Conservation (phyloP, 2,329 filamentous ascomycete genomes). For the Cylindrodendrum hubeiense region DNA sequence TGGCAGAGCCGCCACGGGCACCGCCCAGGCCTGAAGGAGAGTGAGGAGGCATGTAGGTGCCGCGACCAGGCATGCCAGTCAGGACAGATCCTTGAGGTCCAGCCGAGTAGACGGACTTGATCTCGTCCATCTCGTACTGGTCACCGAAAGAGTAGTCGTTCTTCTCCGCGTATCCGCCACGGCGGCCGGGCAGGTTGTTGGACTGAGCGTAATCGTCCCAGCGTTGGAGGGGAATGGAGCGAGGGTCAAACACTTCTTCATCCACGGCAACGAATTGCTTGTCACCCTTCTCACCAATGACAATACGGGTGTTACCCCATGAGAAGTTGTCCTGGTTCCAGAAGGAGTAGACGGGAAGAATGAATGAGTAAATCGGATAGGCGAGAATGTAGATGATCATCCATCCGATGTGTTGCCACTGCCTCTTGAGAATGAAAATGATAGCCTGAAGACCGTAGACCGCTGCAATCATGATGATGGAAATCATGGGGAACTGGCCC, state of each 20-base stretch:
- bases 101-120: constrained; percentile 95
- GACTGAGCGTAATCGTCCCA: constrained; percentile 95
- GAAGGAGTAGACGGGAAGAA: constrained; percentile 96
- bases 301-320: constrained; percentile 98
- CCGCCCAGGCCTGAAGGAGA: constrained; percentile 76
- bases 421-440: constrained; percentile 95
- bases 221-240: constrained; percentile 91
- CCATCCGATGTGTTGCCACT: constrained; percentile 99
- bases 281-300: constrained; percentile 91
- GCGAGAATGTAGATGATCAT: constrained; percentile 99
- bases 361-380: constrained; percentile 92
- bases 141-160: constrained; percentile 75
- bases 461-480: constrained; percentile 87
- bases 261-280: constrained; percentile 92
- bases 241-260: constrained; percentile 88
- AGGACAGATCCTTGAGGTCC: constrained; percentile 89
- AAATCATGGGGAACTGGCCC: constrained; percentile 87
- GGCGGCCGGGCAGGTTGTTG: constrained; percentile 92
- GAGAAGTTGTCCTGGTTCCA: constrained; percentile 99
- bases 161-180: constrained; percentile 77
- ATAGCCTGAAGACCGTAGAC: constrained; percentile 96
- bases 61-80: constrained; percentile 81
- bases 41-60: constrained; percentile 84
- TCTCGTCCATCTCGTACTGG: constrained; percentile 96
- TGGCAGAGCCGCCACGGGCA: constrained; percentile 57